phyloP scores from a whole-genome alignment of 257 asterid genomes.

The Echites panduratus region DNA sequence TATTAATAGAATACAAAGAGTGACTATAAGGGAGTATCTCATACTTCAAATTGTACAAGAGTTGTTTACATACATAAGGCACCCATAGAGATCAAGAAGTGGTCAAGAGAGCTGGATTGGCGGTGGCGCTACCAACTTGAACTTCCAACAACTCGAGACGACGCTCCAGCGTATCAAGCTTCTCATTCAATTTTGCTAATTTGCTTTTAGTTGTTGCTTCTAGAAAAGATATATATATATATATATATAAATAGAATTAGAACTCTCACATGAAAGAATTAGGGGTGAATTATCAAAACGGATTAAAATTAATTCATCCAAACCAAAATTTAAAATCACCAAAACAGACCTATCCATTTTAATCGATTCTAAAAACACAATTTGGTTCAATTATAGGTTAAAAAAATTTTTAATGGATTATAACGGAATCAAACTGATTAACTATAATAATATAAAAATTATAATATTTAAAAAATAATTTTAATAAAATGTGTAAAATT shows the following conservation, averaged over 20 bases:
- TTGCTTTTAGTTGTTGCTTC: constrained; percentile 81
- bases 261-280: neutral
- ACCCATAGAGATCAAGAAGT: neutral
- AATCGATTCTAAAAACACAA: too few species aligned
- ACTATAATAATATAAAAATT: too few species aligned
- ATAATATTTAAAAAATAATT: too few species aligned
- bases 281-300: too few species aligned
- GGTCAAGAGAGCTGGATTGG: constrained; percentile 71
- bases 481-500: too few species aligned
- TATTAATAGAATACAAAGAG: neutral
- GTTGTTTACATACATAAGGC: constrained; percentile 1
- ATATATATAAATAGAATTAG: neutral
- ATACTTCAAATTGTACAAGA: neutral
- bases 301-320: too few species aligned
- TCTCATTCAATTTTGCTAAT: constrained; percentile 68
- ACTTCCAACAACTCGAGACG: constrained; percentile 77
- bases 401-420: too few species aligned
- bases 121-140: constrained; percentile 81
- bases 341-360: too few species aligned
- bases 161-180: constrained; percentile 76
- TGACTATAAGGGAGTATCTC: neutral
- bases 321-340: too few species aligned
- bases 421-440: too few species aligned
- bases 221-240: too few species aligned
- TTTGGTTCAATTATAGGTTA: too few species aligned